These are phyloP conservation scores for Diaporthe nobilis DNA, from an alignment of 2,329 filamentous ascomycete genomes.

Conservation along the genomic window DNA sequence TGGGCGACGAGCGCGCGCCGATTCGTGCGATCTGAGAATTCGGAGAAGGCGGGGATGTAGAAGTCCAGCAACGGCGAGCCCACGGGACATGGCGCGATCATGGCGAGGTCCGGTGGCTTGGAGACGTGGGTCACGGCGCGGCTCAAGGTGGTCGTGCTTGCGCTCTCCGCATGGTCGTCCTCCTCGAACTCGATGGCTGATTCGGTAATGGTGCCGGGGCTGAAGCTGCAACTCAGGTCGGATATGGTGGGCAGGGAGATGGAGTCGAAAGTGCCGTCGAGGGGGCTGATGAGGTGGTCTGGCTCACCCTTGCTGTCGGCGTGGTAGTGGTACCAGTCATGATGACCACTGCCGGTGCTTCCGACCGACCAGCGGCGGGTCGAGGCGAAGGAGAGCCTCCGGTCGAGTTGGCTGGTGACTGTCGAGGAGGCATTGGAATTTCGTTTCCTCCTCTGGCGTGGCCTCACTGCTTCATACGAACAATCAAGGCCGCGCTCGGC, in stretches of 20 bases:
- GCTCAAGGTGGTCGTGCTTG: conserved; percentile 18
- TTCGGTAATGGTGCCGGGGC: conserved; percentile 20
- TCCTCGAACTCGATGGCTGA: conserved; percentile 40
- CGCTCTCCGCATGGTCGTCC: conserved; percentile 18
- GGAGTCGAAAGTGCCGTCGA: conserved; percentile 40
- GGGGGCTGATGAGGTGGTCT: conserved; percentile 40
- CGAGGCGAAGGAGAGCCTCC: conserved; percentile 49
- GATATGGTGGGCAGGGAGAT: conserved; percentile 22
- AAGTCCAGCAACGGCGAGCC: conserved; percentile 65
- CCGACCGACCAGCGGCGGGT: conserved; percentile 38
- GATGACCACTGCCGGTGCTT: conserved; percentile 35
- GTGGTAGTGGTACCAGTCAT: conserved; percentile 38
- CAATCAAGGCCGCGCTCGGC: conserved; percentile 63
- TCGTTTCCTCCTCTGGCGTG: conserved; percentile 58
- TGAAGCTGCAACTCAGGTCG: conserved; percentile 33
- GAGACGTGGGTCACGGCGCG: conserved; percentile 45
- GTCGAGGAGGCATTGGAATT: conserved; percentile 48
- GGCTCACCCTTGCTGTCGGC: conserved; percentile 27
- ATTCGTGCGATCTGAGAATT: conserved; percentile 69
- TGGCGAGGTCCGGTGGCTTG: conserved; percentile 54
- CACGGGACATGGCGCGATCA: conserved; percentile 57
- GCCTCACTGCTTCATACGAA: conserved; percentile 63
- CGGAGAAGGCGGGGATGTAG: conserved; percentile 65
- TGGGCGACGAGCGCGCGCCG: conserved; percentile 71
- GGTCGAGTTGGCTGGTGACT: conserved; percentile 32